Evolutionary conservation across 2,329 filamentous ascomycete genomes (phyloP).

Genomic region (Hypoxylon sp.): DNA sequence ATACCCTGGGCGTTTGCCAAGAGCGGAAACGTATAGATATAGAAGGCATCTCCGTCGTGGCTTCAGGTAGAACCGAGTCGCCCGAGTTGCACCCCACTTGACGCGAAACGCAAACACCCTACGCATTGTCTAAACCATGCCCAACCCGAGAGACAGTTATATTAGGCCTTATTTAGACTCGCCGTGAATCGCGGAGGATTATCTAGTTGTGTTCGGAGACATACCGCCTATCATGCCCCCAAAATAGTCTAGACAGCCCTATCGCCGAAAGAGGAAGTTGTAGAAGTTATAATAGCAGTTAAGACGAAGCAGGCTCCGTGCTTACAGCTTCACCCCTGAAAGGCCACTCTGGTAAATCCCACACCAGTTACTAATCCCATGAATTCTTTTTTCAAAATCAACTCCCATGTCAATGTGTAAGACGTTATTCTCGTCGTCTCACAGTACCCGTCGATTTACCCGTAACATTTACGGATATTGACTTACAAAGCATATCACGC

Average conservation of each 20-base stretch:
- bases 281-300: background rate
- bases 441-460: background rate
- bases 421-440: background rate
- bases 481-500: background rate
- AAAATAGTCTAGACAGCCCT: background rate
- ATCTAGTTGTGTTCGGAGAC: background rate
- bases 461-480: background rate
- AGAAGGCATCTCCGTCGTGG: conserved; percentile 3
- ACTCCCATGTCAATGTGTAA: background rate
- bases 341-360: background rate
- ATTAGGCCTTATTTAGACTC: background rate
- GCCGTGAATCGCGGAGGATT: background rate
- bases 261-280: background rate
- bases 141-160: conserved; percentile 1
- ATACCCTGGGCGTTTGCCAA: conserved; percentile 9
- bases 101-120: background rate
- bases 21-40: background rate
- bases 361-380: background rate
- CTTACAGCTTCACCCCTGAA: background rate
- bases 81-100: conserved; percentile 6
- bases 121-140: background rate
- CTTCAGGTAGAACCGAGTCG: background rate
- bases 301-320: background rate
- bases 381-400: background rate
- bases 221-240: conserved; percentile 1